Percentiles rank a stretch among this genome's conserved stretches.
phyloP scores from a whole-genome alignment of 2,329 filamentous ascomycete genomes.

The Sarocladium strictum region DNA sequence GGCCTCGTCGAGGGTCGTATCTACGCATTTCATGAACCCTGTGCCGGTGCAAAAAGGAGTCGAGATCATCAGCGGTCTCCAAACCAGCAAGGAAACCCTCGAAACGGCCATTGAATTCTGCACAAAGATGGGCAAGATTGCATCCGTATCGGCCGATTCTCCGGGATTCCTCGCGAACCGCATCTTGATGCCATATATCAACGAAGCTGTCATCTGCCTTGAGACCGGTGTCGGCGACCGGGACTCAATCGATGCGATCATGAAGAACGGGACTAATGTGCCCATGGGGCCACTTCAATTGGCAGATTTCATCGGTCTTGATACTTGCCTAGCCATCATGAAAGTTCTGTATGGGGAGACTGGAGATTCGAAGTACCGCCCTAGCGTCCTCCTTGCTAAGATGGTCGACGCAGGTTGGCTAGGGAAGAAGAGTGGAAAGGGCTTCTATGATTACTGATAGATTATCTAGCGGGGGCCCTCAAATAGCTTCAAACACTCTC shows the following conservation, averaged over 20 bases:
- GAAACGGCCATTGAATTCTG: constrained; percentile 81
- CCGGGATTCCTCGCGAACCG: constrained; percentile 95
- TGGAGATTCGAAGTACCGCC: constrained; percentile 92
- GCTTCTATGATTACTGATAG: constrained; percentile 80
- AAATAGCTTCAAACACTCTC: constrained; percentile 3
- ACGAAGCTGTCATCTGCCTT: constrained; percentile 92
- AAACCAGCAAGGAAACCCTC: constrained; percentile 79
- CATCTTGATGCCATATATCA: constrained; percentile 99
- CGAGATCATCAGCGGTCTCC: constrained; percentile 91
- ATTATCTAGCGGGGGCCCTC: constrained; percentile 6
- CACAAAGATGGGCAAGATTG: constrained; percentile 86
- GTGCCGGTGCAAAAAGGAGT: constrained; percentile 96
- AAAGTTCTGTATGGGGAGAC: constrained; percentile 87
- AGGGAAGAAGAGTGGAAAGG: constrained; percentile 95
- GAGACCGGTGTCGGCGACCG: constrained; percentile 86
- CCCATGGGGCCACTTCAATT: constrained; percentile 94
- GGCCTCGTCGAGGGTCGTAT: constrained; percentile 80
- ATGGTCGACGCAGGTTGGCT: constrained; percentile 99
- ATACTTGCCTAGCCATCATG: constrained; percentile 97
- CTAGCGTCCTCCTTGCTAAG: constrained; percentile 78
- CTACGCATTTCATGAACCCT: constrained; percentile 99
- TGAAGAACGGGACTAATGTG: constrained; percentile 99
- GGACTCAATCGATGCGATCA: constrained; percentile 93
- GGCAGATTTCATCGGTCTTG: constrained; percentile 94
- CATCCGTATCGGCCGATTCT: constrained; percentile 80